These are phyloP conservation scores for Mycena rebaudengoi DNA, from an alignment of 768 basidiomycete genomes.

Conservation along the genomic window DNA sequence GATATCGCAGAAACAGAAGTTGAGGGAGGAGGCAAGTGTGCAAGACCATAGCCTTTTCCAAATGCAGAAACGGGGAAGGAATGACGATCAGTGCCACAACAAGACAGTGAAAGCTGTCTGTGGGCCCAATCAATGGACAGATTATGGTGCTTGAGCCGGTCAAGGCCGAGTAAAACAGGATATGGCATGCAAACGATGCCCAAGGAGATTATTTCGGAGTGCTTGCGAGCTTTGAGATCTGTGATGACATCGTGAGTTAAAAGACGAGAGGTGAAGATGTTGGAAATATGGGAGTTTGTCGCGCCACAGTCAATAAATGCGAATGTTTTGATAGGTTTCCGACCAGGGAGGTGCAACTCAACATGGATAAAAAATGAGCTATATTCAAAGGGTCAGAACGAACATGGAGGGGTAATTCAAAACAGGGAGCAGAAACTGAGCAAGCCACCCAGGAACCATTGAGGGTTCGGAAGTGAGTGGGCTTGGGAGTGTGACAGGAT, in stretches of 20 bases:
- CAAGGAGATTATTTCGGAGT: constrained; percentile 39
- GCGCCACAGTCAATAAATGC: constrained; percentile 49
- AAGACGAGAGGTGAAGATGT: constrained; percentile 39
- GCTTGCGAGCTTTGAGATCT: constrained; percentile 34
- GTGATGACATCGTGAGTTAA: constrained; percentile 48
- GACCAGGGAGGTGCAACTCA: constrained; percentile 40
- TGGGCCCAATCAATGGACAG: constrained; percentile 44
- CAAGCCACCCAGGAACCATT: constrained; percentile 29
- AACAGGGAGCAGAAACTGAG: constrained; percentile 3
- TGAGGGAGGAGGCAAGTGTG: constrained; percentile 10
- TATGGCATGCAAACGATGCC: constrained; percentile 42
- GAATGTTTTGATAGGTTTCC: constrained; percentile 40
- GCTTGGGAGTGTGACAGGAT: constrained; percentile 17
- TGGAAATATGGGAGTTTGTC: constrained; percentile 46
- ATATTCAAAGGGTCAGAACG: constrained; percentile 24
- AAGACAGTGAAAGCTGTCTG: constrained; percentile 28
- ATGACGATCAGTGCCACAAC: constrained; percentile 2
- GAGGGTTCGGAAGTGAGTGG: constrained; percentile 21
- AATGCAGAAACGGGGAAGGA: neutral
- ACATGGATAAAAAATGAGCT: constrained; percentile 41
- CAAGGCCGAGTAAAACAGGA: constrained; percentile 45
- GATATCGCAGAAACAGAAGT: constrained; percentile 21
- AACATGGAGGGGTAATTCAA: constrained; percentile 24
- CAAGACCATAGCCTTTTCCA: constrained; percentile 38
- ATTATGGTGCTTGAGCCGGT: constrained; percentile 47